Evolutionary conservation across 2,329 filamentous ascomycete genomes (phyloP), one percentile per base, ranked within the genome.

Genomic region (Cladosporium sp.): DNA sequence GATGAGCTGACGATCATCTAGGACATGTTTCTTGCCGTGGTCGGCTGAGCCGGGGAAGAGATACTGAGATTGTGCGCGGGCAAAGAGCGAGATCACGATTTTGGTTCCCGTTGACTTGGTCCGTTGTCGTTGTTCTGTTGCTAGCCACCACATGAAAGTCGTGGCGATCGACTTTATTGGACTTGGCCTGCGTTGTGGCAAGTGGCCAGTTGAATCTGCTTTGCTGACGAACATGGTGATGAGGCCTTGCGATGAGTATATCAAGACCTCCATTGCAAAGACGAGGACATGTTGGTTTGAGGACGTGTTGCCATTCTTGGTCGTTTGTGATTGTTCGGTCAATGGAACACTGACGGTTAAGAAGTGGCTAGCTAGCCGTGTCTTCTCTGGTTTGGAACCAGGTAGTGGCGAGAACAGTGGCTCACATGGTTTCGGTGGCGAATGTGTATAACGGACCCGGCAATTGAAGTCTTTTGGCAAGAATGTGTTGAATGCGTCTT

Each of bases 211-310:
- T 11, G 95, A 97, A 79, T 99, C 95, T 58, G 95, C 95, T 79
- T 99, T 99, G 68, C 93, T 94, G 26, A 99, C 90, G 76, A 99
- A 99, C 63, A 98, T 85, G 4, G 91, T 97, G 1, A 91, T 96
- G 26, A 92, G 86, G 71, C 86, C 85, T 54, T 86, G 85, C 0
- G 93, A 97, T 0, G 79, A 91, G 79, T 96, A 99, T 67, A 99
- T 86, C 71, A 95, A 84, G 60, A 97, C 84, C 76, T 99, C 95
- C 68, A 99, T 85, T 18, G 91, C 94, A 66, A 96, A 89, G 10
- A 94, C 84, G 7, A 97, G 80, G 1, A 96, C 84, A 67, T 79
- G 71, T 32, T 30, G 25, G 11, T 6, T n/a, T 18, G 49, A 30
- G 30, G 56, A 68, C 26, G 71, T 70, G 34, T 54, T 63, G 62